Evolutionary conservation across 345 rosid species (phyloP), one percentile per base, ranked within the genome.

Genomic region (Leavenworthia alabamica): DNA sequence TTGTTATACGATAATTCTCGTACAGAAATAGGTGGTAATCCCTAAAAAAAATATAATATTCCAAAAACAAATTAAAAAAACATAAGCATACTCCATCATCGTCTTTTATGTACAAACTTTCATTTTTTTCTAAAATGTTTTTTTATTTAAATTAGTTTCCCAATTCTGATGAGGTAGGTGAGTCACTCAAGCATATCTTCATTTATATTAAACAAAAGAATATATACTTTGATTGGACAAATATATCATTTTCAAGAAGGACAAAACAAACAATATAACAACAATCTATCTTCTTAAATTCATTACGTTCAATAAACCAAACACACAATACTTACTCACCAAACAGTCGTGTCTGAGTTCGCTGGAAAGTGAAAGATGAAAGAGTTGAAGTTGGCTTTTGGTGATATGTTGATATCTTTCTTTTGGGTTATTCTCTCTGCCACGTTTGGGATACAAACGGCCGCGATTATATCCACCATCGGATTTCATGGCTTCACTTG

Each of bases 391-490:
- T 70, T 81, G 8, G 93, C 97, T 9, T 51, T 78, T 7, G 85
- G 86, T 2, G 98, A 92, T 67, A 73, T 73, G 60, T 56, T 82
- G 51, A 26, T 89, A 16, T 86, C 96, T 1, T 86, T 75, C 68
- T 44, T 78, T 72, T 92, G 97, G 98, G 84, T 89, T 16, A 83
- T 83, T 48, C 79, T 67, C 17, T 78, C 95, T 6, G 78, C 95
- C 2, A 74, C 83, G 50, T 84, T 87, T 40, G 82, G 89, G 19
- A 61, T 83, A 14, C 71, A 86, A 8, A 81, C 98, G 8, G 61
- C 75, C 48, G 62, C 75, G 62, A 82, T 81, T 51, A 73, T 81
- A 16, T 53, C 82, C 4, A 77, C 81, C 16, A 53, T 78, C 13
- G 89, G 90, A 10, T 66, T 86, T 48, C 66, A 75, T 19, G 70